Percentiles rank a stretch among this genome's conserved stretches.
Conservation (phyloP, 495 filamentous ascomycete genomes). For the Terfezia boudieri region DNA sequence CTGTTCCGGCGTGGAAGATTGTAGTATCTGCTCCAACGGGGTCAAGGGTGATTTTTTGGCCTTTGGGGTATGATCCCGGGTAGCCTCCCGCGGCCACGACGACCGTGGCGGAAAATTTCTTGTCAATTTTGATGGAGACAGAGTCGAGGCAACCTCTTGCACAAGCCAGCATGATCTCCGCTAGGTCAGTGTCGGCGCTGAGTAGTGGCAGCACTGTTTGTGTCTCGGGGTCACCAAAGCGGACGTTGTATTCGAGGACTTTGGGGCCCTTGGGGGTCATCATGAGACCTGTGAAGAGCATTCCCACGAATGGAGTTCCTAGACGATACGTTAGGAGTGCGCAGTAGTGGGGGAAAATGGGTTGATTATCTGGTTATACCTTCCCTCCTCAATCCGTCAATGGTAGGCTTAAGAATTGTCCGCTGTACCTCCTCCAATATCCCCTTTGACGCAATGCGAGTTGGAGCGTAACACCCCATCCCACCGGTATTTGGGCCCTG, state of each 20-base stretch:
- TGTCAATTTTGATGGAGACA: constrained; percentile 41
- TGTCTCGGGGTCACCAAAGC: constrained; percentile 89
- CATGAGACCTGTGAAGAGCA: constrained; percentile 92
- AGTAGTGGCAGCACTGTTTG: constrained; percentile 77
- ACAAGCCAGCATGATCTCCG: constrained; percentile 76
- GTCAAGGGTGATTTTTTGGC: constrained; percentile 45
- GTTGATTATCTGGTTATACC: constrained; percentile 20
- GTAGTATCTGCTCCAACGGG: constrained; percentile 29
- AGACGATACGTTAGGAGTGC: neutral
- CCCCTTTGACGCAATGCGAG: constrained; percentile 52
- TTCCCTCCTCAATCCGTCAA: constrained; percentile 70
- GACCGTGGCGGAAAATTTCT: constrained; percentile 62
- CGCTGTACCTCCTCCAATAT: constrained; percentile 56
- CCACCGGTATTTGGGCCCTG: constrained; percentile 86
- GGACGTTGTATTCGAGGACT: constrained; percentile 88
- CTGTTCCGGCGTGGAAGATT: constrained; percentile 89
- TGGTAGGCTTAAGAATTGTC: constrained; percentile 68
- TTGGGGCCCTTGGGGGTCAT: constrained; percentile 72
- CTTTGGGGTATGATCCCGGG: constrained; percentile 68
- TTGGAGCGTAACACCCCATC: constrained; percentile 94
- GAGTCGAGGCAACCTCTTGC: constrained; percentile 49
- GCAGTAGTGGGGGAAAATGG: neutral
- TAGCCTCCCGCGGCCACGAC: constrained; percentile 92
- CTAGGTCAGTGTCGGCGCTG: constrained; percentile 59
- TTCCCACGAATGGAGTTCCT: constrained; percentile 55